Evolutionary conservation across 1,284 basidiomycete species (phyloP).

Genomic region (Lentinus polychrous): DNA sequence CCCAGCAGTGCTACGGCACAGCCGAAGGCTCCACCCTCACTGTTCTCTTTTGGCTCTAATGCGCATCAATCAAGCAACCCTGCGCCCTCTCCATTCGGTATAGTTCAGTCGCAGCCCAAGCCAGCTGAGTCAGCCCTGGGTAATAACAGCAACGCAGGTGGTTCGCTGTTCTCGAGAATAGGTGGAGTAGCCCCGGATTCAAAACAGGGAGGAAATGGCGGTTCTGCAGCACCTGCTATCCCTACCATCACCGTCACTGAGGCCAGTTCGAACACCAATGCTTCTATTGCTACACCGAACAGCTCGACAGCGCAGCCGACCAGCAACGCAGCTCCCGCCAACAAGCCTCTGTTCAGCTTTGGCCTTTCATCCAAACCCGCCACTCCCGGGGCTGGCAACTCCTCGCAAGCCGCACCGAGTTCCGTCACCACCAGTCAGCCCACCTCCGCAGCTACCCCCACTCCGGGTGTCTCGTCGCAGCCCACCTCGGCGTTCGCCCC

Average conservation of each 20-base stretch:
- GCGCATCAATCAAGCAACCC: not conserved
- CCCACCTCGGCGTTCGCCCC: slow-evolving; percentile 1
- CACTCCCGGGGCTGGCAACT: not conserved
- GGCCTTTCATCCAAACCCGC: slow-evolving; percentile 14
- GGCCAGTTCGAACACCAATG: slow-evolving; percentile 3
- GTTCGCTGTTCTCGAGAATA: slow-evolving; percentile 17
- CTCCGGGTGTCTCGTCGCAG: slow-evolving; percentile 1
- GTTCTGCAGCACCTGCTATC: not conserved
- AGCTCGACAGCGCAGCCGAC: too few relatives aligned
- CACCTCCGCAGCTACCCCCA: not conserved
- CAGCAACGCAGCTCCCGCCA: slow-evolving; percentile 7
- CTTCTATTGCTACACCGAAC: slow-evolving; percentile 3
- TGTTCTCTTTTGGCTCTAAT: not conserved
- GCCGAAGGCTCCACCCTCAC: not conserved
- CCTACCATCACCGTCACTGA: slow-evolving; percentile 10
- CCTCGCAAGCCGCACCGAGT: slow-evolving; percentile 7
- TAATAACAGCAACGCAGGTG: slow-evolving; percentile 7
- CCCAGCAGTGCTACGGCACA: not conserved
- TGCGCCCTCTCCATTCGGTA: slow-evolving; percentile 1
- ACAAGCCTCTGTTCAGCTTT: slow-evolving; percentile 26
- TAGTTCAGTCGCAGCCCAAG: slow-evolving; percentile 3
- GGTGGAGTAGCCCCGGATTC: slow-evolving; percentile 9
- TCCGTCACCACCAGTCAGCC: not conserved
- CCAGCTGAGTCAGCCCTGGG: not conserved
- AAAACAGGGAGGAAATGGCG: not conserved